These are phyloP conservation scores for Septoria linicola DNA, from an alignment of 2,329 filamentous ascomycete species.

Conservation along the genomic window DNA sequence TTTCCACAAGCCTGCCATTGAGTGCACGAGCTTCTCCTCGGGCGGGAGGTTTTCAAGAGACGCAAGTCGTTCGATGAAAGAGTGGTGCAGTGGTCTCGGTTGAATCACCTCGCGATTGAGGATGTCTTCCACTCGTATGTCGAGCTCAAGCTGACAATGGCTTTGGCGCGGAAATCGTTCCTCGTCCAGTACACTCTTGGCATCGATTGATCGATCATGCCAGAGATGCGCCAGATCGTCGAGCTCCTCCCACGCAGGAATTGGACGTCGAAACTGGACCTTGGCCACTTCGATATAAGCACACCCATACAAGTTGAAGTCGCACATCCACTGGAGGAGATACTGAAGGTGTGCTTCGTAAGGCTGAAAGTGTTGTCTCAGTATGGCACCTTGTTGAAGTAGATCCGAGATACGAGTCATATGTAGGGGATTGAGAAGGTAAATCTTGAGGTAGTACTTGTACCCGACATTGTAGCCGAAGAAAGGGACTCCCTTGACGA, in stretches of 20 bases:
- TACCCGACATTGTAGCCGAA: slow-evolving; percentile 96
- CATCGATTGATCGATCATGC: slow-evolving; percentile 72
- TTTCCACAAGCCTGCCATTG: slow-evolving; percentile 90
- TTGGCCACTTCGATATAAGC: slow-evolving; percentile 73
- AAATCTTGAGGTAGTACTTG: slow-evolving; percentile 87
- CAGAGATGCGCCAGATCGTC: slow-evolving; percentile 66
- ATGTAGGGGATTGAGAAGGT: slow-evolving; percentile 81
- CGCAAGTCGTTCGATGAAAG: slow-evolving; percentile 72
- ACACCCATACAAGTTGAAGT: slow-evolving; percentile 96
- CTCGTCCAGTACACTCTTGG: slow-evolving; percentile 60
- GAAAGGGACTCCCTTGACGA: slow-evolving; percentile 92
- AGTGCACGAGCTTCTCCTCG: slow-evolving; percentile 82
- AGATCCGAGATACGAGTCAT: slow-evolving; percentile 88
- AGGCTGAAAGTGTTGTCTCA: slow-evolving; percentile 81
- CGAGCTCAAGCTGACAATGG: slow-evolving; percentile 85
- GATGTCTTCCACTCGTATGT: slow-evolving; percentile 86
- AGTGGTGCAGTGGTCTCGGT: slow-evolving; percentile 77
- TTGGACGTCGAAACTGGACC: slow-evolving; percentile 69
- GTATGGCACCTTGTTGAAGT: slow-evolving; percentile 80
- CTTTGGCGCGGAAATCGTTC: slow-evolving; percentile 71
- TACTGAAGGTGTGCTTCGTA: slow-evolving; percentile 94
- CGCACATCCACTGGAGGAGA: slow-evolving; percentile 93
- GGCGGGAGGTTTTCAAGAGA: slow-evolving; percentile 53
- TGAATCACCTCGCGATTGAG: slow-evolving; percentile 74
- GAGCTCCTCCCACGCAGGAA: slow-evolving; percentile 69